Evolutionary conservation across 441 rosid species (phyloP).

Genomic region (Aleurites moluccanus): DNA sequence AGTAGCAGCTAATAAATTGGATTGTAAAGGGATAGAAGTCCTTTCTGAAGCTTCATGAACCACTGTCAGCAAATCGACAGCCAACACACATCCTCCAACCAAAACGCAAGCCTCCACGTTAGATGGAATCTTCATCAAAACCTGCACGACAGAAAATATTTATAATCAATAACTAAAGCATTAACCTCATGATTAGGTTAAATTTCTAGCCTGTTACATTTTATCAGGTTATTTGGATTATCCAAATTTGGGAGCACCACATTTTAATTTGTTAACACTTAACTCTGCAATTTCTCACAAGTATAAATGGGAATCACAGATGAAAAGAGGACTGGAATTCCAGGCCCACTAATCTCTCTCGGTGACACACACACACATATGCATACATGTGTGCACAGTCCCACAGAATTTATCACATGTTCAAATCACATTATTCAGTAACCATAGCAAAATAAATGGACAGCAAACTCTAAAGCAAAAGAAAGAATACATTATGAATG

Average conservation of each 20-base stretch:
- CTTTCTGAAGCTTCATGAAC: conserved; percentile 98
- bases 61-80: conserved; percentile 93
- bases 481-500: not conserved
- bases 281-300: not conserved
- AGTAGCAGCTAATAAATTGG: conserved; percentile 96
- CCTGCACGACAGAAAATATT: conserved; percentile 51
- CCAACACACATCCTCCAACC: conserved; percentile 98
- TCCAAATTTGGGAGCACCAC: not conserved
- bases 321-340: not conserved
- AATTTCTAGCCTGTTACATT: not conserved
- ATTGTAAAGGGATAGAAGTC: conserved; percentile 95
- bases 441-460: not conserved
- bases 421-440: no score
- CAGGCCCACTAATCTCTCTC: not conserved
- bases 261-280: not conserved
- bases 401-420: not conserved
- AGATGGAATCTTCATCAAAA: conserved; percentile 84
- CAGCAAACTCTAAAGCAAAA: not conserved
- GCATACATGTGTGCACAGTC: no score
- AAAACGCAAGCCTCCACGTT: conserved; percentile 94
- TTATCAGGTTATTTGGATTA: not conserved
- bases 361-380: not conserved
- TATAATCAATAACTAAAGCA: conserved; percentile 18
- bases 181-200: conserved; percentile 14
- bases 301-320: not conserved